Conservation (phyloP, 1,139 yeast species). For the Pichia sp. region DNA sequence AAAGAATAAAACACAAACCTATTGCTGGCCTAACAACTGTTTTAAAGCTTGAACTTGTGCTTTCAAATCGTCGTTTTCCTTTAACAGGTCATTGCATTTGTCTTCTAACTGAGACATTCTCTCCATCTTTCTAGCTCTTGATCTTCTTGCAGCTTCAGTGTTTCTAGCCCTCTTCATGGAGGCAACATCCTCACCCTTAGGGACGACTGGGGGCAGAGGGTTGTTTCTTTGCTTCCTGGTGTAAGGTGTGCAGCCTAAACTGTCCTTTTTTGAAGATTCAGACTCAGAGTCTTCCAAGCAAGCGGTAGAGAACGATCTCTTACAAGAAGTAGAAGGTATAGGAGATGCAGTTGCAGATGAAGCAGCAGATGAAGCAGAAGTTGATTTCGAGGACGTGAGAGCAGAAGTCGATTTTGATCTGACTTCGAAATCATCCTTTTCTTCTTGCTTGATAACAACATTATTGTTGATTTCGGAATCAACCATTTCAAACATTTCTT, state of each 20-base stretch:
- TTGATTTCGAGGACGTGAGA: neutral
- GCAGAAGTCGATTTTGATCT: constrained; percentile 15
- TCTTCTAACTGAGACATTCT: constrained; percentile 80
- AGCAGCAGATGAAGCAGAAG: neutral
- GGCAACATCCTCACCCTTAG: constrained; percentile 55
- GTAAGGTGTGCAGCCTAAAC: constrained; percentile 60
- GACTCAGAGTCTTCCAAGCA: constrained; percentile 18
- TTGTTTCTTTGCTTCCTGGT: constrained; percentile 56
- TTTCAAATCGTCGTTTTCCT: constrained; percentile 52
- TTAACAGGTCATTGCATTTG: constrained; percentile 60
- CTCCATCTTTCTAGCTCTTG: constrained; percentile 89
- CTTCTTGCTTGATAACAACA: constrained; percentile 1
- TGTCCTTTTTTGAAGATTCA: constrained; percentile 40
- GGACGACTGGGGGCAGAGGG: constrained; percentile 63
- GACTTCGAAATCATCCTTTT: constrained; percentile 9
- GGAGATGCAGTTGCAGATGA: neutral
- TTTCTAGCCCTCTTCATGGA: constrained; percentile 86
- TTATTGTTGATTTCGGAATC: constrained; percentile 1
- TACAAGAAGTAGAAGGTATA: neutral
- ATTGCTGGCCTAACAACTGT: constrained; percentile 36
- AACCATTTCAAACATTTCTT: constrained; percentile 2
- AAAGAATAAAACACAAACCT: neutral
- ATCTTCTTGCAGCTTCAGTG: constrained; percentile 95
- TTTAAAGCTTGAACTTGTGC: constrained; percentile 56
- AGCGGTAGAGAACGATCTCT: constrained; percentile 30